Evolutionary conservation across 352 stramenopile genomes (phyloP).

Genomic region (Globisporangium paroecandrum): DNA sequence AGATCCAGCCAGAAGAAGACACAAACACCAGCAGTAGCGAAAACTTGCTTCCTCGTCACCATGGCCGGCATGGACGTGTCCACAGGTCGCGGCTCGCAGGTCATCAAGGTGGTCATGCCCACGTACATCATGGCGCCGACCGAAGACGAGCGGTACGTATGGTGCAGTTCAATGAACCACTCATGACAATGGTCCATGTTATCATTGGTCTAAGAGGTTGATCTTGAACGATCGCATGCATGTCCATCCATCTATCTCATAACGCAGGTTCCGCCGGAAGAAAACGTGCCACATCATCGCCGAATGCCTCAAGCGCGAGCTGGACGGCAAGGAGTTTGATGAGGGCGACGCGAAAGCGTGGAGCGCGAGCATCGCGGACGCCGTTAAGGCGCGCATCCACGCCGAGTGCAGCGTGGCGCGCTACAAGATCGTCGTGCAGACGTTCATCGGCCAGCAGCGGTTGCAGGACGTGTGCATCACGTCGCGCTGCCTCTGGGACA

Average conservation of each 20-base stretch:
- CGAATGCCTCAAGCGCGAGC: constrained; percentile 61
- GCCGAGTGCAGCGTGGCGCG: constrained; percentile 74
- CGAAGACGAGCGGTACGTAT: constrained; percentile 64
- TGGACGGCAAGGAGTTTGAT: constrained; percentile 75
- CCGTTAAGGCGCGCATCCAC: constrained; percentile 57
- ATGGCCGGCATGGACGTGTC: constrained; percentile 57
- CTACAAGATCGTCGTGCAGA: constrained; percentile 94
- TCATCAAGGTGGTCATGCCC: constrained; percentile 81
- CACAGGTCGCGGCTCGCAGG: constrained; percentile 37
- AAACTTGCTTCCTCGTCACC: not conserved
- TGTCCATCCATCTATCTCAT: not conserved
- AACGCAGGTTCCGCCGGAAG: constrained; percentile 61
- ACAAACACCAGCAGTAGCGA: not conserved
- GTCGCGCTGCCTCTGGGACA: constrained; percentile 93
- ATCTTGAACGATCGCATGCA: not conserved
- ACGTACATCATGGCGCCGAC: constrained; percentile 84
- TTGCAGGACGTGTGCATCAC: constrained; percentile 92
- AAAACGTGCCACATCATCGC: constrained; percentile 71
- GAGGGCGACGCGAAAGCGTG: constrained; percentile 66
- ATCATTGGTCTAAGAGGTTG: no score
- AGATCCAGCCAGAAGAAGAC: not conserved
- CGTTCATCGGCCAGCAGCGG: constrained; percentile 91
- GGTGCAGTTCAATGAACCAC: not conserved
- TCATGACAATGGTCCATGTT: not conserved
- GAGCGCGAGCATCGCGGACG: constrained; percentile 62